Evolutionary conservation across 345 rosid genomes (phyloP).

Genomic region (Cardamine resedifolia): DNA sequence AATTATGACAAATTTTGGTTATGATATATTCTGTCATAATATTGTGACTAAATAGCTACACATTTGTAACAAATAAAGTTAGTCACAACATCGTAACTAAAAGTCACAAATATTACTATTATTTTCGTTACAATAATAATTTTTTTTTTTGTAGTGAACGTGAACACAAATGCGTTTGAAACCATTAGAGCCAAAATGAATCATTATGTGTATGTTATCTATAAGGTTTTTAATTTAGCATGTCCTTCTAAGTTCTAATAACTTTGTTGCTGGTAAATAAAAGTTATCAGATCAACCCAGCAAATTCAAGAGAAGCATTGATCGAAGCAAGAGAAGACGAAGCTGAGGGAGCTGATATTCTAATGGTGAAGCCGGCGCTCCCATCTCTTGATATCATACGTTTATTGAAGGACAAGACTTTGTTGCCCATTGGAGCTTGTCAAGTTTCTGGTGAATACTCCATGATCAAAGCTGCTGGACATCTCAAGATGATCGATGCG

Average conservation of each 20-base stretch:
- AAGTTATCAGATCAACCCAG: slow-evolving; percentile 94
- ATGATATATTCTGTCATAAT: too few species aligned
- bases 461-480: slow-evolving; percentile 90
- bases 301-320: slow-evolving; percentile 88
- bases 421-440: slow-evolving; percentile 85
- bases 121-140: too few species aligned
- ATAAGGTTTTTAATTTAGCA: neutral
- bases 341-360: slow-evolving; percentile 94
- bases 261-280: slow-evolving; percentile 20
- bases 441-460: slow-evolving; percentile 83
- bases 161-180: neutral
- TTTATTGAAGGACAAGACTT: slow-evolving; percentile 65
- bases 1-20: too few species aligned
- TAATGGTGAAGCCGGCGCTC: slow-evolving; percentile 91
- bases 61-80: too few species aligned
- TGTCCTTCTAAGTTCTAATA: slow-evolving; percentile 6
- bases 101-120: too few species aligned
- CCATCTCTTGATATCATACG: slow-evolving; percentile 91
- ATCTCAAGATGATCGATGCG: slow-evolving; percentile 87
- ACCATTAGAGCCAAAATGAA: neutral
- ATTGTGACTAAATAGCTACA: too few species aligned
- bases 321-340: slow-evolving; percentile 78
- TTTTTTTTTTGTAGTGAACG: too few species aligned
- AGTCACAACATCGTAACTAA: too few species aligned
- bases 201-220: neutral